phyloP scores from a whole-genome alignment of 306 rosid genomes.

The Gastrolobium bilobum region DNA sequence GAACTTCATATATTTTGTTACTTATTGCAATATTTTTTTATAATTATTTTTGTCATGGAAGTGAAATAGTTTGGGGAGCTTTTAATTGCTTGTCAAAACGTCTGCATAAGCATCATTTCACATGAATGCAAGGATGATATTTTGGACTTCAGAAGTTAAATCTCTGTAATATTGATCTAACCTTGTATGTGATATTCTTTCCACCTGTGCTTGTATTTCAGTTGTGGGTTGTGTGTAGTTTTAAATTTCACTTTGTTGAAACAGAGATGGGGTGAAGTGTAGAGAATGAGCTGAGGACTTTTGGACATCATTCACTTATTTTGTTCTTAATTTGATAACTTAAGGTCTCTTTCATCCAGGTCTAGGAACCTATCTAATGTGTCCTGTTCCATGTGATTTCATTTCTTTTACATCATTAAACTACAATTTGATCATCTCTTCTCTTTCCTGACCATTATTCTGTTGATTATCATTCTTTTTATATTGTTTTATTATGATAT shows the following conservation, averaged over 20 bases:
- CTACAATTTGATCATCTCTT: background rate
- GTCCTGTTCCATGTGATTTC: background rate
- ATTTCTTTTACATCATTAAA: background rate
- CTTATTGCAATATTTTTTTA: background rate
- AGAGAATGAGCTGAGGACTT: background rate
- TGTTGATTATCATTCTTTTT: constrained; percentile 9
- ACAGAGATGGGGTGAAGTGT: background rate
- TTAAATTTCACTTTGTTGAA: background rate
- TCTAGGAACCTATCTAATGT: background rate
- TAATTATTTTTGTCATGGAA: background rate
- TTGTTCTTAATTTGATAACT: constrained; percentile 23
- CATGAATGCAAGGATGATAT: background rate
- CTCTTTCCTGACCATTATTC: constrained; percentile 7
- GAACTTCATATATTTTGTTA: background rate
- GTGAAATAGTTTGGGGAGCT: background rate
- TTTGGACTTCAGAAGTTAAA: background rate
- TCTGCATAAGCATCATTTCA: background rate
- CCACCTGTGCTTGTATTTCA: too few species aligned
- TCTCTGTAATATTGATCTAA: background rate
- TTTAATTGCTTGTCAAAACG: constrained; percentile 1
- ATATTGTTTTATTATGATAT: background rate
- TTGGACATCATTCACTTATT: background rate
- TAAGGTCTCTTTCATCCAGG: background rate
- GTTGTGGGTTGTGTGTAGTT: background rate
- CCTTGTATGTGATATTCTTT: too few species aligned